Percentiles rank a stretch among this genome's conserved stretches.
Evolutionary conservation across 805 yeast genomes (phyloP).

Genomic region (Suhomyces xylopsoci): DNA sequence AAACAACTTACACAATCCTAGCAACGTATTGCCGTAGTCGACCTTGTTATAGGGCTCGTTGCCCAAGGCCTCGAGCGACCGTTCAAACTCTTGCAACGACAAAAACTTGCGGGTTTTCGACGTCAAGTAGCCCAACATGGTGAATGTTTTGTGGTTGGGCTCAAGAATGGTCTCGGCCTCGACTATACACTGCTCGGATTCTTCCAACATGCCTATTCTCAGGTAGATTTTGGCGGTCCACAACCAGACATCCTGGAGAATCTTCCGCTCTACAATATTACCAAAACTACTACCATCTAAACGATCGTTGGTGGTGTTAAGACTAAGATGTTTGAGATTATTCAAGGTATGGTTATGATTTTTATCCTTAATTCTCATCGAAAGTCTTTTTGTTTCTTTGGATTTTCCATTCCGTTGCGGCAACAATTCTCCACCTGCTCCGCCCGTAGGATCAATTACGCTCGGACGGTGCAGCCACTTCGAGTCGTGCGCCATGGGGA

Average conservation of each 20-base stretch:
- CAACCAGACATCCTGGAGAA: constrained; percentile 68
- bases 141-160: constrained; percentile 47
- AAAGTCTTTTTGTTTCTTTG: background rate
- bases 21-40: constrained; percentile 48
- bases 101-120: constrained; percentile 40
- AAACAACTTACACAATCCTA: constrained; percentile 54
- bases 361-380: background rate
- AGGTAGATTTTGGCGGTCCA: constrained; percentile 66
- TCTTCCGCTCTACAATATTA: constrained; percentile 26
- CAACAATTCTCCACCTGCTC: background rate
- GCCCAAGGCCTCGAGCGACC: constrained; percentile 46
- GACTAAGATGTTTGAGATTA: background rate
- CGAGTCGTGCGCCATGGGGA: constrained; percentile 2
- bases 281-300: background rate
- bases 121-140: constrained; percentile 48
- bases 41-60: constrained; percentile 20
- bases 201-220: constrained; percentile 50
- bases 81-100: constrained; percentile 65
- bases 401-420: background rate
- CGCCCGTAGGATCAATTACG: constrained; percentile 30
- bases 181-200: constrained; percentile 66
- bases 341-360: background rate
- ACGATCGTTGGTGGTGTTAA: background rate
- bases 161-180: constrained; percentile 60
- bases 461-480: constrained; percentile 43